A percentile compares a stretch with the other conserved stretches of the same genome.
These are phyloP conservation scores for Nothomitra cinnamomea DNA, from an alignment of 2,329 filamentous ascomycete genomes.

Conservation along the genomic window DNA sequence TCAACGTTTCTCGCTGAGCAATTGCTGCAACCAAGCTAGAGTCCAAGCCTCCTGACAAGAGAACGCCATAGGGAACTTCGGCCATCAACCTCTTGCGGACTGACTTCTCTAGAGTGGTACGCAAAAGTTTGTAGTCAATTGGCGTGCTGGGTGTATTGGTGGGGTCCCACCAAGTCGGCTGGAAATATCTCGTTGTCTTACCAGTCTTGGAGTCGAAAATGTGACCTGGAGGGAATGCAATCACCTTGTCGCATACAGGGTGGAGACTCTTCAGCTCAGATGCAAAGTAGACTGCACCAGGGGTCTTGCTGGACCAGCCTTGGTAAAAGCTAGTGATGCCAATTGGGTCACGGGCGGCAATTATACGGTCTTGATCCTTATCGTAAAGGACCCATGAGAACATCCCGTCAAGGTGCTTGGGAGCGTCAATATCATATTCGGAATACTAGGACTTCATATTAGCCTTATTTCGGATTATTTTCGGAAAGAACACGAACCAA, in stretches of 20 bases:
- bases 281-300: constrained; percentile 81
- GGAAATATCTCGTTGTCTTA: constrained; percentile 70
- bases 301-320: constrained; percentile 71
- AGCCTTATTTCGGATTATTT: neutral
- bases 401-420: constrained; percentile 94
- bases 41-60: constrained; percentile 88
- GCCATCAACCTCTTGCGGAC: constrained; percentile 97
- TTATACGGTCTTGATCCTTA: constrained; percentile 78
- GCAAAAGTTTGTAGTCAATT: constrained; percentile 66
- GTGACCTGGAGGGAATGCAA: constrained; percentile 87
- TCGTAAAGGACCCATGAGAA: constrained; percentile 98
- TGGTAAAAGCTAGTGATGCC: constrained; percentile 96
- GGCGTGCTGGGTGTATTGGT: constrained; percentile 60
- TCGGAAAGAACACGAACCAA: constrained; percentile 45
- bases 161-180: constrained; percentile 85
- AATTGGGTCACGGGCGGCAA: constrained; percentile 91
- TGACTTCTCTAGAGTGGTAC: constrained; percentile 70
- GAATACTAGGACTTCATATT: constrained; percentile 45
- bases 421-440: constrained; percentile 80
- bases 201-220: constrained; percentile 89
- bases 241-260: constrained; percentile 87
- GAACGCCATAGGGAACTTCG: constrained; percentile 91
- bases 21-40: constrained; percentile 91
- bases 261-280: constrained; percentile 91
- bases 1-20: constrained; percentile 77